Conservation (phyloP, 1,284 basidiomycete species). For the Phaffia rhodozyma region DNA sequence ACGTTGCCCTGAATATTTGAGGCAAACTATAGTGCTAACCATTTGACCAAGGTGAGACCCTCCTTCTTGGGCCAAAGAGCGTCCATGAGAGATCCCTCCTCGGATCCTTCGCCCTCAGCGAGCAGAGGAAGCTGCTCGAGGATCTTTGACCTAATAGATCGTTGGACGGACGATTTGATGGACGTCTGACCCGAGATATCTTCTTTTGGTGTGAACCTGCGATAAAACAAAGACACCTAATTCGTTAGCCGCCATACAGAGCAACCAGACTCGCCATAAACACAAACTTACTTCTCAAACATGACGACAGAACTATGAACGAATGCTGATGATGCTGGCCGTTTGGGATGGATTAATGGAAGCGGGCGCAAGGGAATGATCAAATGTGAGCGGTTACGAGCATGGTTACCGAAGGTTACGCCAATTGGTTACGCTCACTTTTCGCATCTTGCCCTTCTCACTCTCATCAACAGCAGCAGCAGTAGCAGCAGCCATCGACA, state of each 20-base stretch:
- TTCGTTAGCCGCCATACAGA: not conserved
- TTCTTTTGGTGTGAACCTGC: conserved; percentile 68
- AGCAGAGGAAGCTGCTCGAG: conserved; percentile 73
- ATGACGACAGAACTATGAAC: conserved; percentile 18
- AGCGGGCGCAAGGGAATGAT: not conserved
- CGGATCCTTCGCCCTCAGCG: conserved; percentile 39
- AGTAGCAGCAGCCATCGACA: too few species aligned
- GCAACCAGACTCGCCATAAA: not conserved
- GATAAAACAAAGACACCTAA: not conserved
- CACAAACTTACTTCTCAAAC: conserved; percentile 31
- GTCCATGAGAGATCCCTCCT: conserved; percentile 49
- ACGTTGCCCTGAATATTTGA: not conserved
- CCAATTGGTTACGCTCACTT: not conserved
- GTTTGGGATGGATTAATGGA: not conserved
- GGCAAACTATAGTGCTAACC: conserved; percentile 47
- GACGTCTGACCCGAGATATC: conserved; percentile 90
- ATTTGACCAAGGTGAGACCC: conserved; percentile 80
- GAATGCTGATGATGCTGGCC: too few species aligned
- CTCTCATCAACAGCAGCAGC: not conserved
- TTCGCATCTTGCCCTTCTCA: not conserved
- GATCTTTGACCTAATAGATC: conserved; percentile 68
- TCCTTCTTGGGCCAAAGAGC: conserved; percentile 99
- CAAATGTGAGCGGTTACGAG: too few species aligned
- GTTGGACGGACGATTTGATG: conserved; percentile 86
- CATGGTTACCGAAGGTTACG: too few species aligned